Percentiles rank a stretch among this genome's conserved stretches.
Conservation (phyloP, 23 red algal genomes). For the Gracilaria domingensis region DNA sequence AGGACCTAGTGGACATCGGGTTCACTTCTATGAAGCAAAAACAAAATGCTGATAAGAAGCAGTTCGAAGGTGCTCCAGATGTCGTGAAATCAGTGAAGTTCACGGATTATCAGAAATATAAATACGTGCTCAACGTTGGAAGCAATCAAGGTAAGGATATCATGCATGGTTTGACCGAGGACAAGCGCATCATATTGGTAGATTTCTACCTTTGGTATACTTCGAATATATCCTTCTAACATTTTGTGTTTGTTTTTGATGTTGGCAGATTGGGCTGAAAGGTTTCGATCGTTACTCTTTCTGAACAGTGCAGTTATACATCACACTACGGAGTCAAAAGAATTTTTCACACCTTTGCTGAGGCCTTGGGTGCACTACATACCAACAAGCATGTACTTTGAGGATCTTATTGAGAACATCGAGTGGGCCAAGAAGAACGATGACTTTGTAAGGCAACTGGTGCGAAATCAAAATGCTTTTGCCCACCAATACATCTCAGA, state of each 20-base stretch:
- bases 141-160: slow-evolving; percentile 69
- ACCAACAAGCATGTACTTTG: slow-evolving; percentile 44
- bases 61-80: slow-evolving; percentile 39
- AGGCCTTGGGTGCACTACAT: slow-evolving; percentile 76
- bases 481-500: slow-evolving; percentile 56
- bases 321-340: slow-evolving; percentile 64
- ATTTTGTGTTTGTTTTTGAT: not conserved
- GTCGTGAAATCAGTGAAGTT: slow-evolving; percentile 25
- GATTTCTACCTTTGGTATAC: too few species aligned
- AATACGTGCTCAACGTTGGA: slow-evolving; percentile 68
- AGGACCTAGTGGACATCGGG: slow-evolving; percentile 60
- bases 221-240: not conserved
- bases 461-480: slow-evolving; percentile 60
- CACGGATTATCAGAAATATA: slow-evolving; percentile 57
- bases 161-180: too few species aligned
- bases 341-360: slow-evolving; percentile 74
- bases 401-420: slow-evolving; percentile 57
- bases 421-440: slow-evolving; percentile 65
- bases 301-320: slow-evolving; percentile 56
- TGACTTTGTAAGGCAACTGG: slow-evolving; percentile 34
- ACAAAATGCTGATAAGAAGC: not conserved
- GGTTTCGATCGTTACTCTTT: slow-evolving; percentile 57
- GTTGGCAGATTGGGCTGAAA: slow-evolving; percentile 73
- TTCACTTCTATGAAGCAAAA: slow-evolving; percentile 51
- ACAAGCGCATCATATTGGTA: too few species aligned